Conservation (phyloP, 305 asterid species). For the Rubia peregrina region DNA sequence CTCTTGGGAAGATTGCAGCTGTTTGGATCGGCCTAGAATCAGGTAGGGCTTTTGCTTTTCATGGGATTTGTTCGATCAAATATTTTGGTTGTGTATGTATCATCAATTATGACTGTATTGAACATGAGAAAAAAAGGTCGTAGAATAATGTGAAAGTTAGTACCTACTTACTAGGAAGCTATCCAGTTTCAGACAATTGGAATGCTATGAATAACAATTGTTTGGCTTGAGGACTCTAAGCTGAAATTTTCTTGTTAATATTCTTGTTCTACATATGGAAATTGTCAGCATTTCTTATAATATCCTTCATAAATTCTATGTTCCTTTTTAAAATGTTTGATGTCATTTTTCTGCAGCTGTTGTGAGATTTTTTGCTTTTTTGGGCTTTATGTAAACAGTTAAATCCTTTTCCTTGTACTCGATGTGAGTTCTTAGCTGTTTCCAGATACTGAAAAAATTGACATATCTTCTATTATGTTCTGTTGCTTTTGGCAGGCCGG, state of each 20-base stretch:
- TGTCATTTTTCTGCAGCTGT: not conserved
- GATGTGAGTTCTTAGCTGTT: not conserved
- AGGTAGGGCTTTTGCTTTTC: constrained; percentile 31
- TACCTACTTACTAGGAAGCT: not conserved
- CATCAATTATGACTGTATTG: not conserved
- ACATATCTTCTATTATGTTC: not conserved
- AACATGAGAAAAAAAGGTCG: not conserved
- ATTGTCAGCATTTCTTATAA: not conserved
- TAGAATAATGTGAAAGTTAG: not conserved
- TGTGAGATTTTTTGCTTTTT: not conserved
- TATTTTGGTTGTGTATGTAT: not conserved
- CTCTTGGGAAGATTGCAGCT: constrained; percentile 61
- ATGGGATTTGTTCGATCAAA: not conserved
- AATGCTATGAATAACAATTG: not conserved
- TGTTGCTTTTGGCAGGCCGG: constrained; percentile 46
- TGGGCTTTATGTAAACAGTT: not conserved
- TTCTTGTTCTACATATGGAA: not conserved
- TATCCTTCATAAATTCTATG: not conserved
- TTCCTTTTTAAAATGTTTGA: not conserved
- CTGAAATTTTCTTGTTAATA: not conserved
- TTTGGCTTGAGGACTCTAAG: not conserved
- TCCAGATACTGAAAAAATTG: not conserved
- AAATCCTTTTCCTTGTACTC: constrained; percentile 3
- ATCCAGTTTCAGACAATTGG: not conserved
- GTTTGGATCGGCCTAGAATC: constrained; percentile 83